These are phyloP conservation scores for Rhodotorula glutinis DNA, from an alignment of 1,284 basidiomycete genomes.

Conservation along the genomic window DNA sequence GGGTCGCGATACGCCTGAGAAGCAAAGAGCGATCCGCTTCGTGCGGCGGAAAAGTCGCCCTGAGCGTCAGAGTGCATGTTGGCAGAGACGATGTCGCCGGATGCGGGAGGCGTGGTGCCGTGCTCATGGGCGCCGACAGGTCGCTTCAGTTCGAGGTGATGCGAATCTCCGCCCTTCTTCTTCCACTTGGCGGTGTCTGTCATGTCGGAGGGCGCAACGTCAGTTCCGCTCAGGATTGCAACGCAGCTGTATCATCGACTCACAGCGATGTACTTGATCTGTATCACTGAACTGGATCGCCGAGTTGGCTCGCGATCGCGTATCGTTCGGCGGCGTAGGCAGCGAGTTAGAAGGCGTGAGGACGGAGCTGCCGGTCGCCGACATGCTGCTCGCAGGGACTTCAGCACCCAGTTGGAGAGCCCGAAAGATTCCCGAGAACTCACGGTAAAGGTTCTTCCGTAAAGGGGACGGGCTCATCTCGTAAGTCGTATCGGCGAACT, in stretches of 20 bases:
- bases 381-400: not conserved
- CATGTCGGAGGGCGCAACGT: not conserved
- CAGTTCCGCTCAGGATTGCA: too few relatives aligned
- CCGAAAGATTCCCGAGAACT: not conserved
- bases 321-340: not conserved
- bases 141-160: slow-evolving; percentile 16
- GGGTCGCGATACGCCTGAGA: slow-evolving; percentile 22
- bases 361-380: not conserved
- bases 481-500: slow-evolving; percentile 70
- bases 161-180: not conserved
- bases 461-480: slow-evolving; percentile 55
- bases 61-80: not conserved
- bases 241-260: not conserved
- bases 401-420: too few relatives aligned
- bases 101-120: not conserved
- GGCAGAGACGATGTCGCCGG: slow-evolving; percentile 14
- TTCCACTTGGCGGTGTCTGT: slow-evolving; percentile 1
- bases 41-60: slow-evolving; percentile 17
- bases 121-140: slow-evolving; percentile 14
- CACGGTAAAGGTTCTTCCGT: slow-evolving; percentile 53
- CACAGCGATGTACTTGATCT: slow-evolving; percentile 30
- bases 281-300: slow-evolving; percentile 29
- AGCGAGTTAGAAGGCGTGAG: not conserved
- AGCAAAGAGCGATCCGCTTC: slow-evolving; percentile 16
- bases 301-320: slow-evolving; percentile 8